Conservation (phyloP, 352 stramenopile genomes). For the Phytophthora ramorum region DNA sequence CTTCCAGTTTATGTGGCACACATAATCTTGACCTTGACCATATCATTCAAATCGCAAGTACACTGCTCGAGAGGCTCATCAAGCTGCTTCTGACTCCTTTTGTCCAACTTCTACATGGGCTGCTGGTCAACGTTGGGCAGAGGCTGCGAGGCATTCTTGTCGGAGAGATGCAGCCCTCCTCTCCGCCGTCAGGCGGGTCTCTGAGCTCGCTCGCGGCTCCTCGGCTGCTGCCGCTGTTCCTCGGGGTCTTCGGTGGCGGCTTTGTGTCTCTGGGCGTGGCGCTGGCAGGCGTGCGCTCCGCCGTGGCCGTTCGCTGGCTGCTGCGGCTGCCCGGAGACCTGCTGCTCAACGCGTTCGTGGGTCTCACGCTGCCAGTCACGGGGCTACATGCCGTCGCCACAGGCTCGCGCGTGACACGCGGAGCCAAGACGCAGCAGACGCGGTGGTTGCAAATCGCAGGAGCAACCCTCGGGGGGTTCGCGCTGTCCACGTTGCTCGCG, state of each 20-base stretch:
- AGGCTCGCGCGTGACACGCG: constrained; percentile 12
- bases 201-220: constrained; percentile 11
- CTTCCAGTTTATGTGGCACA: background rate
- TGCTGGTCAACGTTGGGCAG: constrained; percentile 18
- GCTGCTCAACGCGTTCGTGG: constrained; percentile 23
- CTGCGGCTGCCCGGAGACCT: constrained; percentile 33
- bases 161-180: constrained; percentile 16
- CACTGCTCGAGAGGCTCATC: constrained; percentile 8
- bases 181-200: constrained; percentile 11
- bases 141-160: constrained; percentile 24
- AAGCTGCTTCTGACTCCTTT: background rate
- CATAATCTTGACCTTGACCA: constrained; percentile 2
- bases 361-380: constrained; percentile 18
- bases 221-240: constrained; percentile 33
- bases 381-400: constrained; percentile 19
- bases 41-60: background rate
- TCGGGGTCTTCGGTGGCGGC: constrained; percentile 31
- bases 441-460: constrained; percentile 23
- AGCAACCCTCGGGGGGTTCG: constrained; percentile 39
- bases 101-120: constrained; percentile 23
- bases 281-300: constrained; percentile 36
- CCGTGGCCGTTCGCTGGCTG: constrained; percentile 45
- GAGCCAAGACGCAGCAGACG: constrained; percentile 6
- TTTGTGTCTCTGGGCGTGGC: constrained; percentile 42
- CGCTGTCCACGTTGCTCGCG: constrained; percentile 46